Conservation (phyloP, 768 basidiomycete genomes). For the Clathrus columnatus region DNA sequence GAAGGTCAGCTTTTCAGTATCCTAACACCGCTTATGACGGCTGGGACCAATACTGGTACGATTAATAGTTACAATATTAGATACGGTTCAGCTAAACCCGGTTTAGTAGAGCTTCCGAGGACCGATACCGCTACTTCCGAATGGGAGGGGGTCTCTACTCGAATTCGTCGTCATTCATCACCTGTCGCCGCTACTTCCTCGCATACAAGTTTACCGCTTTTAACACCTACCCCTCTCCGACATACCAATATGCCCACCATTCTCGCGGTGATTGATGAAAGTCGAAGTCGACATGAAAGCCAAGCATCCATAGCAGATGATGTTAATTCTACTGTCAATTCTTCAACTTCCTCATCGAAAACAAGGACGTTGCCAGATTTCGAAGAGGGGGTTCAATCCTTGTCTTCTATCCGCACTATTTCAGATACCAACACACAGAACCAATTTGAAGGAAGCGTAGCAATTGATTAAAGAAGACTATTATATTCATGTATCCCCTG, state of each 20-base stretch:
- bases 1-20: slow-evolving; percentile 93
- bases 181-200: slow-evolving; percentile 19
- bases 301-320: slow-evolving; percentile 12
- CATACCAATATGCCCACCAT: slow-evolving; percentile 55
- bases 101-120: neutral
- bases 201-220: slow-evolving; percentile 30
- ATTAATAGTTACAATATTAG: neutral
- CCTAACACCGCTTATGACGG: slow-evolving; percentile 63
- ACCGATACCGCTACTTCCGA: neutral
- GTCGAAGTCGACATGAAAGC: slow-evolving; percentile 25
- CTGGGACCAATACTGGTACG: neutral
- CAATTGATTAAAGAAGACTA: neutral
- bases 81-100: neutral
- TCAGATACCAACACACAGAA: neutral
- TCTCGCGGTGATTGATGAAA: slow-evolving; percentile 66
- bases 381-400: neutral
- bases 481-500: neutral
- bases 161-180: slow-evolving; percentile 7
- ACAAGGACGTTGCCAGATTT: neutral
- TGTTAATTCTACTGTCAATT: neutral
- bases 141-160: slow-evolving; percentile 2
- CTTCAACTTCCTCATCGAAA: neutral
- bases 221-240: slow-evolving; percentile 26
- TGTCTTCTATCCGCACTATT: neutral
- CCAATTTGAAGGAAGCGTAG: neutral